A percentile compares a stretch with the other conserved stretches of the same genome.
phyloP scores from a whole-genome alignment of 108 stramenopile genomes.

The Discostella stelligeroides region DNA sequence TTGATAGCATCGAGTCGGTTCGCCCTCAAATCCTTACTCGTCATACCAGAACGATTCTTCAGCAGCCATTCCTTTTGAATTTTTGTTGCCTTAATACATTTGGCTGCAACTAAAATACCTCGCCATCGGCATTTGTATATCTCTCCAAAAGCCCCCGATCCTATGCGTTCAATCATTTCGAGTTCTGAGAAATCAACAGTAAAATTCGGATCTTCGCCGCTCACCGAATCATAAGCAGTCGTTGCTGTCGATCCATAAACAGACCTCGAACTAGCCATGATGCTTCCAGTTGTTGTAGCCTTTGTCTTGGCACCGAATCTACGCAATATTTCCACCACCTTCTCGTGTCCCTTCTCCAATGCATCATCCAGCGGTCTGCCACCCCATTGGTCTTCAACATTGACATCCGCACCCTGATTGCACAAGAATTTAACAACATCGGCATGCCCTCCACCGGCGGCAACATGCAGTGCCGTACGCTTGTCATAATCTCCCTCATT shows the following conservation, averaged over 20 bases:
- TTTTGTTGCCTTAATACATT: conserved; percentile 80
- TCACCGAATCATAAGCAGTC: conserved; percentile 6
- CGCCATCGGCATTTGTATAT: conserved; percentile 90
- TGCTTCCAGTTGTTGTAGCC: no score
- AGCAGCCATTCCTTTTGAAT: conserved; percentile 80
- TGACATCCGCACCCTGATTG: conserved; percentile 72
- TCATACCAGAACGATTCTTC: conserved; percentile 44
- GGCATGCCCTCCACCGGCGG: conserved; percentile 77
- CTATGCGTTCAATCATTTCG: conserved; percentile 87
- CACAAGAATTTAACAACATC: conserved; percentile 66
- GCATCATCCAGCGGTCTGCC: conserved; percentile 88
- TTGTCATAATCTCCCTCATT: conserved; percentile 89
- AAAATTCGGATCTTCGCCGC: conserved; percentile 66
- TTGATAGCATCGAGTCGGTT: conserved; percentile 51
- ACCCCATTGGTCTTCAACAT: conserved; percentile 88
- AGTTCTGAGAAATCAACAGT: conserved; percentile 76
- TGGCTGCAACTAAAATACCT: conserved; percentile 85
- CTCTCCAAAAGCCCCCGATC: conserved; percentile 89
- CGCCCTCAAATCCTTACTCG: conserved; percentile 32
- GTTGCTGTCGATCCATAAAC: conserved; percentile 13
- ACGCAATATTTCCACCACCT: conserved; percentile 51
- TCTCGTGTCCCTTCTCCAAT: conserved; percentile 29
- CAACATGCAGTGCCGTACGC: conserved; percentile 90
- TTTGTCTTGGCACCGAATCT: conserved; percentile 55
- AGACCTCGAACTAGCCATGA: background rate